Conservation (phyloP, 2,329 filamentous ascomycete species). For the Penicillium olsonii region DNA sequence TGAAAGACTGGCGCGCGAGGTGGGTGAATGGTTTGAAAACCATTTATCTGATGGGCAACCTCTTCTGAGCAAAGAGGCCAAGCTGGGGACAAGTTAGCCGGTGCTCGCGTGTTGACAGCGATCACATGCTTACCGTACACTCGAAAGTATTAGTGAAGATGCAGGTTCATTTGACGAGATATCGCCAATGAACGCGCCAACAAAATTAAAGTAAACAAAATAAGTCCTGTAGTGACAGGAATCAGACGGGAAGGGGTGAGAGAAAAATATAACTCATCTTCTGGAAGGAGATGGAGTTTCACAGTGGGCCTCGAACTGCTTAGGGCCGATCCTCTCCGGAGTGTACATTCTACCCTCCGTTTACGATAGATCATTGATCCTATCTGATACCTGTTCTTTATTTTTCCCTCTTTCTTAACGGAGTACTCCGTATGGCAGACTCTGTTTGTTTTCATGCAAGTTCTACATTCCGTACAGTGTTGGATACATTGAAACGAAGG, state of each 20-base stretch:
- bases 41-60: conserved; percentile 81
- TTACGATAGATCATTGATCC: background rate
- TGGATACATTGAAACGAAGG: background rate
- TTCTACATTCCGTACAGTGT: too few relatives aligned
- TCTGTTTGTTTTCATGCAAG: too few relatives aligned
- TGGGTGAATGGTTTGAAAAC: conserved; percentile 67
- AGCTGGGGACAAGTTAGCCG: conserved; percentile 35
- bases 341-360: conserved; percentile 13
- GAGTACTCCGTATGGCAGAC: too few relatives aligned
- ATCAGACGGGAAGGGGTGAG: background rate
- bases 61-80: conserved; percentile 65
- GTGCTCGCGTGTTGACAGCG: conserved; percentile 12
- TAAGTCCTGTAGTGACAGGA: conserved; percentile 10
- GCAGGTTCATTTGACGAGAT: conserved; percentile 99
- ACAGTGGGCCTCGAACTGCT: conserved; percentile 14
- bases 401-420: background rate
- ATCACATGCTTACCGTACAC: conserved; percentile 60
- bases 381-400: background rate
- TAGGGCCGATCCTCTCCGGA: conserved; percentile 31
- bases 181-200: conserved; percentile 86
- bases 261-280: conserved; percentile 9
- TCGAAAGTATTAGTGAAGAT: conserved; percentile 61
- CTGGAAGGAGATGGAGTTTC: conserved; percentile 28
- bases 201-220: conserved; percentile 11
- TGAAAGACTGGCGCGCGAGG: conserved; percentile 96